Conservation (phyloP, 495 filamentous ascomycete species). For the Annulohypoxylon maeteangense region DNA sequence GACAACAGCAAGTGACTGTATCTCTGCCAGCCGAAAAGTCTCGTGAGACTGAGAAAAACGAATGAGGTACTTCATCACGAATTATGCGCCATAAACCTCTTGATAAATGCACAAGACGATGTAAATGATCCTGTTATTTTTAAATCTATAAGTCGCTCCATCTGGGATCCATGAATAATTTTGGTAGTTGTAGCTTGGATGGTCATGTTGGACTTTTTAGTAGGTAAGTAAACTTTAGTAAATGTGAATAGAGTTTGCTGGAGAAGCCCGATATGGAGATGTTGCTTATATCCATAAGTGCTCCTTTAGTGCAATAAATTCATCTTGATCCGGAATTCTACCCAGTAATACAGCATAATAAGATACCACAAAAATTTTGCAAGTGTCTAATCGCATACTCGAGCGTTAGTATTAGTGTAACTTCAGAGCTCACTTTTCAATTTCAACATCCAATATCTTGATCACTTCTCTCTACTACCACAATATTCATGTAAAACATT, state of each 20-base stretch:
- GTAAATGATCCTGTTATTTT: slow-evolving; percentile 15
- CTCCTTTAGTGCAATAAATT: slow-evolving; percentile 10
- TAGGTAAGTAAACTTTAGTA: too few relatives aligned
- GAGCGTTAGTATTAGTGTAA: slow-evolving; percentile 16
- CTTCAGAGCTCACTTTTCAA: neutral
- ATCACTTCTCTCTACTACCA: neutral
- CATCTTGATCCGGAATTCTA: neutral
- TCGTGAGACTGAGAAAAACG: slow-evolving; percentile 92
- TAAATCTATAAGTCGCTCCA: slow-evolving; percentile 24
- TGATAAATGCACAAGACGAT: slow-evolving; percentile 12
- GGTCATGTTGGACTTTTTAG: neutral
- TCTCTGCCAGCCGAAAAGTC: slow-evolving; percentile 85
- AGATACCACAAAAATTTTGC: neutral
- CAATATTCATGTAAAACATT: neutral
- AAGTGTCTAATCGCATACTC: neutral
- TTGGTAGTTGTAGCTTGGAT: neutral
- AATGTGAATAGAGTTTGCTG: too few relatives aligned
- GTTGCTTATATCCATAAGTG: slow-evolving; percentile 1
- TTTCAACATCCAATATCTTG: neutral
- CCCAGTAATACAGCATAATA: neutral
- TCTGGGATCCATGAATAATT: slow-evolving; percentile 11
- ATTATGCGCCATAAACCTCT: slow-evolving; percentile 1
- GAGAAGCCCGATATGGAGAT: slow-evolving; percentile 23
- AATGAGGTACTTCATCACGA: slow-evolving; percentile 81
- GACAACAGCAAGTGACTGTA: slow-evolving; percentile 81